Conservation (phyloP, 257 asterid species). For the Jacaranda mimosifolia region DNA sequence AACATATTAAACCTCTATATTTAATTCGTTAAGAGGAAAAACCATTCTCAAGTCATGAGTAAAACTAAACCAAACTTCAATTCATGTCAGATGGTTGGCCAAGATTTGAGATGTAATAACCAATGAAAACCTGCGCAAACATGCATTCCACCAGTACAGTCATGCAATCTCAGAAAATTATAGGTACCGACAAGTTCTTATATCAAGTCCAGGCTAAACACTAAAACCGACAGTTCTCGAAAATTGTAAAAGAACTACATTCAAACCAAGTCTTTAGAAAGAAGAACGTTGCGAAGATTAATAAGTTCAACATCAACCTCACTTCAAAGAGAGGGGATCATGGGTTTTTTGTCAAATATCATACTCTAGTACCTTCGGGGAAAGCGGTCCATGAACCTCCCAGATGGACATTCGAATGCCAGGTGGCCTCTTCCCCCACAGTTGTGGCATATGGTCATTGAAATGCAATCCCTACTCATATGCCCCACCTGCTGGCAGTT, state of each 20-base stretch:
- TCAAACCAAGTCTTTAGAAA: conserved; percentile 24
- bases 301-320: conserved; percentile 35
- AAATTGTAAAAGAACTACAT: conserved; percentile 1
- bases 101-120: not conserved
- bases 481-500: conserved; percentile 90
- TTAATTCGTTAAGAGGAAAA: too few relatives aligned
- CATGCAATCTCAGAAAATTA: conserved; percentile 7
- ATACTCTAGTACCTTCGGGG: conserved; percentile 68
- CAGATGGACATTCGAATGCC: conserved; percentile 90
- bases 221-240: not conserved
- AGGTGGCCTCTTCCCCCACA: conserved; percentile 92
- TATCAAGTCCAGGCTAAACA: not conserved
- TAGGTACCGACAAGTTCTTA: not conserved
- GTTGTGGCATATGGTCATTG: conserved; percentile 77
- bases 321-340: conserved; percentile 13
- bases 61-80: not conserved
- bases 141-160: not conserved
- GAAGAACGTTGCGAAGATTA: conserved; percentile 22
- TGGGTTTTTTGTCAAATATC: not conserved
- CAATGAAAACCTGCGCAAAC: not conserved
- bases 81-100: not conserved
- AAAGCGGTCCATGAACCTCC: conserved; percentile 73
- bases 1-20: too few relatives aligned
- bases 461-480: conserved; percentile 79
- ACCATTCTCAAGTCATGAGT: not conserved